These are phyloP conservation scores for Linnemannia schmuckeri DNA, from an alignment of 192 early-diverging fungal species.

Conservation along the genomic window DNA sequence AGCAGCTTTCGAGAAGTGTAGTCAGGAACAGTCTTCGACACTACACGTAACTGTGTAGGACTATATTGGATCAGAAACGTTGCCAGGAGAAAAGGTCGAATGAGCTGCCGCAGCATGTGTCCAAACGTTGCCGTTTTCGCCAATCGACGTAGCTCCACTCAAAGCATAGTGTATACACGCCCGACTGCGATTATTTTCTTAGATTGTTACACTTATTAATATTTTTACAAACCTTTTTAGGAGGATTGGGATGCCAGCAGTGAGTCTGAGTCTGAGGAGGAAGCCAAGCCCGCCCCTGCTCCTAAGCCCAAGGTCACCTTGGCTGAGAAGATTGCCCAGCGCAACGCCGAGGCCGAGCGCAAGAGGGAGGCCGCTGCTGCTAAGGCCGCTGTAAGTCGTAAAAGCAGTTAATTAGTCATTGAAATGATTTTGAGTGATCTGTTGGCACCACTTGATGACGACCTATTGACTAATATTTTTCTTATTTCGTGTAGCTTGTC, in stretches of 20 bases:
- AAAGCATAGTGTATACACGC: not conserved
- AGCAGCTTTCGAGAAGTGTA: not conserved
- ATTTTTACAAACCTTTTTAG: slow-evolving; percentile 19
- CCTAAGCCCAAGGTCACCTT: slow-evolving; percentile 56
- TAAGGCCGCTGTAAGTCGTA: slow-evolving; percentile 42
- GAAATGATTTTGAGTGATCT: slow-evolving; percentile 8
- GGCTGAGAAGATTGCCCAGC: slow-evolving; percentile 74
- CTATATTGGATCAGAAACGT: not conserved
- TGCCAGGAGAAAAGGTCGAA: not conserved
- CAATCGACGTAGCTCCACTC: not conserved
- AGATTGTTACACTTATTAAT: not conserved
- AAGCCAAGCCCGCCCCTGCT: slow-evolving; percentile 53
- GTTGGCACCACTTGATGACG: not conserved
- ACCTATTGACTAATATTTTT: no score
- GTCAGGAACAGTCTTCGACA: not conserved
- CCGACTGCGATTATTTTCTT: not conserved
- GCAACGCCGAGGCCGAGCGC: slow-evolving; percentile 64
- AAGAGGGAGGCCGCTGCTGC: slow-evolving; percentile 56
- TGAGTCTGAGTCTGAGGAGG: slow-evolving; percentile 70
- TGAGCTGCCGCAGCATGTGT: not conserved
- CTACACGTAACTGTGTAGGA: not conserved
- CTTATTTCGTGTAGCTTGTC: slow-evolving; percentile 33
- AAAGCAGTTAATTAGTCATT: not conserved
- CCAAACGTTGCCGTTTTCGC: not conserved
- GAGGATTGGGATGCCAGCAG: slow-evolving; percentile 73